These are phyloP conservation scores for Cardamine chenopodiifolia DNA, from an alignment of 345 rosid genomes.

Conservation along the genomic window DNA sequence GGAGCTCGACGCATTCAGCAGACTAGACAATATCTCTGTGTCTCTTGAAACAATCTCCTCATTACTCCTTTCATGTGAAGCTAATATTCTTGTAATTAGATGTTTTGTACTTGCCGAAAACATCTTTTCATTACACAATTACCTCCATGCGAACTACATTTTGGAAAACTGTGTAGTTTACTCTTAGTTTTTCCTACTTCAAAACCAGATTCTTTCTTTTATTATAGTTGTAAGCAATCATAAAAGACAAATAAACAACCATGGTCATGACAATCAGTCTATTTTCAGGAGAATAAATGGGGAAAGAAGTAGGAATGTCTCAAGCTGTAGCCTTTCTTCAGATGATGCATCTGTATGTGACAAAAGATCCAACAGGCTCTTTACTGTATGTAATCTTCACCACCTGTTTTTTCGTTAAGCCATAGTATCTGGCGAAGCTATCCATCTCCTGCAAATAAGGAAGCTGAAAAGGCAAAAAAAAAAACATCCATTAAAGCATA, in stretches of 20 bases:
- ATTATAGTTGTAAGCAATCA: conserved; percentile 17
- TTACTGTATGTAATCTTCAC: conserved; percentile 43
- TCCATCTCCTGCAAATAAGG: conserved; percentile 44
- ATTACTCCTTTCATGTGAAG: conserved; percentile 29
- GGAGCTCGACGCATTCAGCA: conserved; percentile 27
- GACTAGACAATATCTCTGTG: conserved; percentile 25
- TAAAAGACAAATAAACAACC: not conserved
- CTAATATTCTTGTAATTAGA: conserved; percentile 37
- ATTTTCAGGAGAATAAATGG: conserved; percentile 6
- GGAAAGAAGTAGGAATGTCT: not conserved
- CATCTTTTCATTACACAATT: conserved; percentile 5
- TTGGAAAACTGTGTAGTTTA: conserved; percentile 24
- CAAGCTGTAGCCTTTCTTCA: conserved; percentile 29
- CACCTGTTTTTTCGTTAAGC: conserved; percentile 42
- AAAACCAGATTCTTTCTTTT: conserved; percentile 21
- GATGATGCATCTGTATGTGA: conserved; percentile 41
- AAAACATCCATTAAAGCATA: conserved; percentile 14
- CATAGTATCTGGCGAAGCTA: conserved; percentile 40
- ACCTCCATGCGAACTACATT: conserved; percentile 29
- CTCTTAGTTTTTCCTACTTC: not conserved
- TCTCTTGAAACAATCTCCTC: conserved; percentile 24
- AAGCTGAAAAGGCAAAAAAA: conserved; percentile 32
- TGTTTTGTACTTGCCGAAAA: conserved; percentile 9
- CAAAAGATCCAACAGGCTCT: conserved; percentile 34
- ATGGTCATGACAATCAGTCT: not conserved